Percentiles rank a stretch among this genome's conserved stretches.
These are phyloP conservation scores for Leccinum fuscescens DNA, from an alignment of 1,284 basidiomycete species.

Conservation along the genomic window DNA sequence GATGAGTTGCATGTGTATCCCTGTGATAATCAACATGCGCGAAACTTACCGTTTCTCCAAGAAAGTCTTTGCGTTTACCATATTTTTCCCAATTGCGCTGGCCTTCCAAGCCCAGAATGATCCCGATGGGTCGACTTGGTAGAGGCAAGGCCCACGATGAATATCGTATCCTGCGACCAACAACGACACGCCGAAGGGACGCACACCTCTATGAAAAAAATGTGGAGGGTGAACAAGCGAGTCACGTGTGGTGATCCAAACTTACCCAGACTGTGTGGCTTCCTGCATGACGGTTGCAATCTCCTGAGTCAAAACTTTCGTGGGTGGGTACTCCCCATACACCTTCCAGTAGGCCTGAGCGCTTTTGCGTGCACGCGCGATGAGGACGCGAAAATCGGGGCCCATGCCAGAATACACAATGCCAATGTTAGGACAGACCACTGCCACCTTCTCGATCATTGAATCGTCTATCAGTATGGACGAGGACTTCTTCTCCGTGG, in stretches of 20 bases:
- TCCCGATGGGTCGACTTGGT: constrained; percentile 98
- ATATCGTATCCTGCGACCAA: constrained; percentile 96
- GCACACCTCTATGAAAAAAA: constrained; percentile 77
- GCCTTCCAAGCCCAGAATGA: constrained; percentile 99
- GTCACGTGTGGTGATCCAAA: constrained; percentile 28
- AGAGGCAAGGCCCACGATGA: constrained; percentile 88
- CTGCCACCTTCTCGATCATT: constrained; percentile 94
- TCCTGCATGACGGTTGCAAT: constrained; percentile 98
- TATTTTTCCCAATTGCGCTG: constrained; percentile 99
- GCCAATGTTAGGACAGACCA: constrained; percentile 98
- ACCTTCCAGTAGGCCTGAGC: constrained; percentile 99
- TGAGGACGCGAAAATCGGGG: constrained; percentile 94
- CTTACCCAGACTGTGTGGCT: constrained; percentile 96
- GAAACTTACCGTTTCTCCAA: constrained; percentile 87
- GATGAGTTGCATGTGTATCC: constrained; percentile 18
- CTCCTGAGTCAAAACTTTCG: constrained; percentile 94
- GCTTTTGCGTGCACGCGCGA: constrained; percentile 93
- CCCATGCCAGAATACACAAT: constrained; percentile 99
- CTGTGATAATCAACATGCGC: constrained; percentile 25
- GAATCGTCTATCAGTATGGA: constrained; percentile 97
- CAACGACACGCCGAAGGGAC: constrained; percentile 96
- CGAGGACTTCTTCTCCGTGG: constrained; percentile 98
- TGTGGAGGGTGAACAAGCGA: constrained; percentile 27
- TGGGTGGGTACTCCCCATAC: constrained; percentile 98
- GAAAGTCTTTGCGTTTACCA: constrained; percentile 99